A percentile compares a stretch with the other conserved stretches of the same genome.
These are phyloP conservation scores for Hygrophoropsis aurantiaca DNA, from an alignment of 768 basidiomycete genomes.

Conservation along the genomic window DNA sequence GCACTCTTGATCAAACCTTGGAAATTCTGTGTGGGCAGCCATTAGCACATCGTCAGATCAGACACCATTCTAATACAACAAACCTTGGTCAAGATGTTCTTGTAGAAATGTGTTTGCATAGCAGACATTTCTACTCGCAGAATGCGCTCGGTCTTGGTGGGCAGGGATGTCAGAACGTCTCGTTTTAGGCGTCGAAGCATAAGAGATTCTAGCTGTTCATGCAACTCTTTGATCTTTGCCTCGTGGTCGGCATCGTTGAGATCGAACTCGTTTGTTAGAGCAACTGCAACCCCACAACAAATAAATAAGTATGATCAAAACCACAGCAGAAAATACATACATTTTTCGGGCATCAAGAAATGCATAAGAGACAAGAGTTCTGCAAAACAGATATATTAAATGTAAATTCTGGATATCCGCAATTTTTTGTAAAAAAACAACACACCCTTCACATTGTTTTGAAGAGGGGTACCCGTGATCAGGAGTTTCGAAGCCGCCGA, in stretches of 20 bases:
- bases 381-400: constrained; percentile 29
- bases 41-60: neutral
- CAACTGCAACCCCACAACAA: constrained; percentile 59
- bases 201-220: constrained; percentile 86
- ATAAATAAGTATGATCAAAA: constrained; percentile 8
- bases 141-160: constrained; percentile 98
- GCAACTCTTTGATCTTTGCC: constrained; percentile 92
- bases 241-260: constrained; percentile 92
- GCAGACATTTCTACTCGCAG: constrained; percentile 96
- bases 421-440: constrained; percentile 4
- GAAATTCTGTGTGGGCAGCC: constrained; percentile 67
- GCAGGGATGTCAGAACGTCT: constrained; percentile 93
- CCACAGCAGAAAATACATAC: constrained; percentile 41
- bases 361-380: constrained; percentile 97
- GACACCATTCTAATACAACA: constrained; percentile 13
- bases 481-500: constrained; percentile 88
- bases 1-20: constrained; percentile 88
- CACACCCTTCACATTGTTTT: constrained; percentile 97
- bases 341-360: constrained; percentile 98
- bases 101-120: constrained; percentile 97
- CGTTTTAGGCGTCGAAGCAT: constrained; percentile 95
- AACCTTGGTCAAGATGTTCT: constrained; percentile 94
- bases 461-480: constrained; percentile 96
- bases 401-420: constrained; percentile 6
- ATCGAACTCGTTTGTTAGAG: constrained; percentile 93